These are phyloP conservation scores for Begonia peltatifolia DNA, from an alignment of 306 rosid species.

Conservation along the genomic window DNA sequence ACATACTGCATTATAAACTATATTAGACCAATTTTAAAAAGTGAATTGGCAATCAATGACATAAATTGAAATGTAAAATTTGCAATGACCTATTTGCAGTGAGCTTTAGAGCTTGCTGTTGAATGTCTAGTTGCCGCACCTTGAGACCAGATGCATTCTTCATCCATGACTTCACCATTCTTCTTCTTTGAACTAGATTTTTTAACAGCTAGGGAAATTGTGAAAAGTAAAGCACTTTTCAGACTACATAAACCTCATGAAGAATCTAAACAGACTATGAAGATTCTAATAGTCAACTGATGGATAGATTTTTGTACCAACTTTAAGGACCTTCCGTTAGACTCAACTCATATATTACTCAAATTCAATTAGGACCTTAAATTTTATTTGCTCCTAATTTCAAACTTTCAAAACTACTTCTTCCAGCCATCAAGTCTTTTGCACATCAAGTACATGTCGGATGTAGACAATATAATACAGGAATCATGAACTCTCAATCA, in stretches of 20 bases:
- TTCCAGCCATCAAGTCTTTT: no score
- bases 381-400: no score
- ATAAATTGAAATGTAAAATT: no score
- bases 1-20: slow-evolving; percentile 63
- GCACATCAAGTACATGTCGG: no score
- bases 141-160: slow-evolving; percentile 72
- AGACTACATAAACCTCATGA: no score
- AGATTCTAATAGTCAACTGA: background rate
- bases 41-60: no score
- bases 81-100: slow-evolving; percentile 76
- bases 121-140: slow-evolving; percentile 80
- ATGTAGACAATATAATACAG: no score
- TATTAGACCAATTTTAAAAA: no score
- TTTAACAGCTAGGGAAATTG: slow-evolving; percentile 48
- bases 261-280: background rate
- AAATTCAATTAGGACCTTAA: no score
- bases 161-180: slow-evolving; percentile 74
- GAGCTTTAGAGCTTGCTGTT: slow-evolving; percentile 96
- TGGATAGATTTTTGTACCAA: background rate
- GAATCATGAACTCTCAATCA: no score
- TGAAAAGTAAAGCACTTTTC: slow-evolving; percentile 1
- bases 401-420: no score
- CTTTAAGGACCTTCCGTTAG: background rate
- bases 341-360: no score
- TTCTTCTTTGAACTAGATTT: slow-evolving; percentile 69